phyloP scores from a whole-genome alignment of 805 yeast genomes.

The Yamadazyma takamatsuzukensis region DNA sequence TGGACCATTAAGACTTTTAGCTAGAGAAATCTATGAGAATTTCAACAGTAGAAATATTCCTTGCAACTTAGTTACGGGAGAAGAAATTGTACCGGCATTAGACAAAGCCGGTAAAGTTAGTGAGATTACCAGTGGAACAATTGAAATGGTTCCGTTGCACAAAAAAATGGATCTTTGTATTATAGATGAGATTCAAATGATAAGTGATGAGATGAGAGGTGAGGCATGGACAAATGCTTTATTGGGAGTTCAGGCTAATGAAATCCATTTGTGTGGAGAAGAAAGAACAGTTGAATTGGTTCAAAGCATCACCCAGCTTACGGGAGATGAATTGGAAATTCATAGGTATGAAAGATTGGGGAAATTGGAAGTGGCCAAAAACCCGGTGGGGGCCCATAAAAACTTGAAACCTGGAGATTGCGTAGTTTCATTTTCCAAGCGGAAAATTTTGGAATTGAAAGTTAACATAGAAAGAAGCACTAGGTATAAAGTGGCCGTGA shows the following conservation, averaged over 20 bases:
- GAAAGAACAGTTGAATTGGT: slow-evolving; percentile 74
- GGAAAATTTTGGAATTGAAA: slow-evolving; percentile 64
- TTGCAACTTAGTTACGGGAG: slow-evolving; percentile 94
- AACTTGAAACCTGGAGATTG: slow-evolving; percentile 75
- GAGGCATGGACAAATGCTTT: slow-evolving; percentile 94
- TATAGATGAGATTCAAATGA: slow-evolving; percentile 95
- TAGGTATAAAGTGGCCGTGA: slow-evolving; percentile 71
- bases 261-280: slow-evolving; percentile 93
- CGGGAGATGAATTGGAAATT: slow-evolving; percentile 80
- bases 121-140: slow-evolving; percentile 77
- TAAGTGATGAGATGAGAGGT: slow-evolving; percentile 75
- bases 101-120: slow-evolving; percentile 75
- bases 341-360: slow-evolving; percentile 75
- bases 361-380: slow-evolving; percentile 51
- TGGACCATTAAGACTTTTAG: slow-evolving; percentile 87
- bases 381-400: slow-evolving; percentile 26
- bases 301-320: slow-evolving; percentile 50
- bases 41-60: slow-evolving; percentile 61
- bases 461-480: slow-evolving; percentile 65
- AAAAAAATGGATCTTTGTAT: slow-evolving; percentile 80
- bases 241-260: slow-evolving; percentile 80
- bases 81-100: slow-evolving; percentile 71
- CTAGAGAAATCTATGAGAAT: slow-evolving; percentile 85
- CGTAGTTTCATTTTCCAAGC: slow-evolving; percentile 80
- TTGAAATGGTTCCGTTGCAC: slow-evolving; percentile 82